Base-by-base conservation (phyloP, 2,329 filamentous ascomycete genomes). In the Ophiocordyceps sinensis region DNA sequence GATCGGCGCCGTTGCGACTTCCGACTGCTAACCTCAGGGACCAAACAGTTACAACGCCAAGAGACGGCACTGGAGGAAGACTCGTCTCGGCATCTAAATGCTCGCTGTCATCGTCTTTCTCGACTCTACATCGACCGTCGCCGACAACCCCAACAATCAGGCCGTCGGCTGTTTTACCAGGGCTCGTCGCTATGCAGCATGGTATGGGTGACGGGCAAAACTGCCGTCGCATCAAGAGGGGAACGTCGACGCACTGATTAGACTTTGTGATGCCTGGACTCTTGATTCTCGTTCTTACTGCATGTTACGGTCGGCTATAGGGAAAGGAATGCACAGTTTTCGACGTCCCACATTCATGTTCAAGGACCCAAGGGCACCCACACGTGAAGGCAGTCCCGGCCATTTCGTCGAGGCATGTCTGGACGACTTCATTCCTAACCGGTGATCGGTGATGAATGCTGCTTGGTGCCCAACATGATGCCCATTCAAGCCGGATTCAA, bases 1-100 rank as follows among this genome's bases (percentile, higher is more conserved):
- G n/a, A 6, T 31, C 11, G 12, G 30, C 4, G n/a, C n/a, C 30
- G 30, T 34, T 35, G 26, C 36, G 34, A 36, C 15, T 36, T 36
- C 36, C 19, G 6, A 21, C 36, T 37, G 12, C 12, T 36, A 21
- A 17, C 36, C 5, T 9, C 23, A 26, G 23, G 43, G 41, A 44
- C 40, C 17, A 37, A 19, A 58, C 66, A 98, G 91, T 75, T 98
- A 98, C 82, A 98, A 98, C 77, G 88, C 91, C 63, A 98, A 98
- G 85, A 78, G 91, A 71, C 85, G 91, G 74, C 91, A 98, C 70
- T 98, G 91, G 91, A 86, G 91, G 77, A 98, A 98, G 89, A 96
- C 91, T 66, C 84, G 87, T 67, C 86, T 98, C 73, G 87, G 87
- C 66, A 93, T 98, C 77, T 98, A 91, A 77, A 78, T 70, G 66